Conservation (phyloP, 2,329 filamentous ascomycete genomes). For the Neodidymelliopsis sp. region DNA sequence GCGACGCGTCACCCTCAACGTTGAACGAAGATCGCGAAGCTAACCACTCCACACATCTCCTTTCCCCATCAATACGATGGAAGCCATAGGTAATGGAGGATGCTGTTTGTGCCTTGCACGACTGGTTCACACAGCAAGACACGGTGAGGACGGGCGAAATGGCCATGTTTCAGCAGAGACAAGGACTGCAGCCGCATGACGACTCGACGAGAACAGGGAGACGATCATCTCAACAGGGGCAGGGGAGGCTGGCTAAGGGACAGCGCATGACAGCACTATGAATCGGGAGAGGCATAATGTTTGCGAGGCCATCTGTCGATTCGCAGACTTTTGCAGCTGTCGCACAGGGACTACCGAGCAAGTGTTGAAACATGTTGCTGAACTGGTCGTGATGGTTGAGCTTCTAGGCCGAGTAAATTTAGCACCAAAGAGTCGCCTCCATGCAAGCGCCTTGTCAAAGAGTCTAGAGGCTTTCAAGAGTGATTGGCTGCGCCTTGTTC, state of each 20-base stretch:
- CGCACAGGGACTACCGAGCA: slow-evolving; percentile 13
- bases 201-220: slow-evolving; percentile 16
- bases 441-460: slow-evolving; percentile 30
- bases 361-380: slow-evolving; percentile 30
- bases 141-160: slow-evolving; percentile 4
- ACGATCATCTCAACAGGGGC: slow-evolving; percentile 11
- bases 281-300: slow-evolving; percentile 5
- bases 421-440: slow-evolving; percentile 30
- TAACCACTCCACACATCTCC: background rate
- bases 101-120: slow-evolving; percentile 2
- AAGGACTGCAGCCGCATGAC: slow-evolving; percentile 13
- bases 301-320: slow-evolving; percentile 2
- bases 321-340: slow-evolving; percentile 6
- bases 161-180: slow-evolving; percentile 18
- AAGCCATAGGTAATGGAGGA: background rate
- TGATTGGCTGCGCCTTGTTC: slow-evolving; percentile 26
- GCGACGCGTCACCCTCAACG: slow-evolving; percentile 37
- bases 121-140: slow-evolving; percentile 3
- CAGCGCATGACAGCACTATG: slow-evolving; percentile 12
- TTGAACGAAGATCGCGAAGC: slow-evolving; percentile 10
- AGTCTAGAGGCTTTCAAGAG: slow-evolving; percentile 6
- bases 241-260: slow-evolving; percentile 10
- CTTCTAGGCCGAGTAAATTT: slow-evolving; percentile 33
- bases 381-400: slow-evolving; percentile 17
- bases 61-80: slow-evolving; percentile 2